Evolutionary conservation across 129 eudicot species (phyloP), one percentile per base, ranked within the genome.

Genomic region (Tagetes patula): DNA sequence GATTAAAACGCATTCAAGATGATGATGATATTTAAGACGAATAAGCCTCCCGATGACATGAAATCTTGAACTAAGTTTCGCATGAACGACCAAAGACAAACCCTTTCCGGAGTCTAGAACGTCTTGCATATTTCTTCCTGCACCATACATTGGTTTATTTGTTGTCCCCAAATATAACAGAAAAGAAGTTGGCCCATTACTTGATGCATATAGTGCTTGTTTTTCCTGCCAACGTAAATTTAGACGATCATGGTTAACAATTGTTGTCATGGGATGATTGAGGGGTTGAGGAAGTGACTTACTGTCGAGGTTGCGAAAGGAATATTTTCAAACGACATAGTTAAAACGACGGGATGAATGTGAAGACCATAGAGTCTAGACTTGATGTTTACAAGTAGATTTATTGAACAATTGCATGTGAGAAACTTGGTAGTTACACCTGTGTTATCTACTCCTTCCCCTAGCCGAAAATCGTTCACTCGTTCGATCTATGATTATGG

Each of bases 111-210:
- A 81, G 50, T 89, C 85, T 8, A 89, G 74, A 87, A 89, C 56
- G 33, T 93, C 98, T 56, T 89, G 82, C 98, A 93, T 93, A 62
- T 71, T 85, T 77, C 96, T 78, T 72, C 96, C 96, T 0, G 90
- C 98, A 63, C 96, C 95, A 53, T 93, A 93, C 95, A 89, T 82
- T 10, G 98, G 82, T 82, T 85, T 92, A 56, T 82, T 85, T 37
- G 37, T 79, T 3, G 87, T 89, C 43, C 91, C 98, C 2, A 82
- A 68, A 40, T 65, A 77, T 49, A 89, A 59, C 56, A 74, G 50
- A 77, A 85, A 79, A 6, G 52, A 33, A 34, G 88, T 82, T 50
- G 71, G 65, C 4, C 79, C 87, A 43, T 84, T 77, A 37, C 81
- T 81, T 54, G 78, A 83, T 46, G 86, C 95, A 40, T 84, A 75